Base-by-base conservation (phyloP, 352 stramenopile species). In the Blastocystis sp. region DNA sequence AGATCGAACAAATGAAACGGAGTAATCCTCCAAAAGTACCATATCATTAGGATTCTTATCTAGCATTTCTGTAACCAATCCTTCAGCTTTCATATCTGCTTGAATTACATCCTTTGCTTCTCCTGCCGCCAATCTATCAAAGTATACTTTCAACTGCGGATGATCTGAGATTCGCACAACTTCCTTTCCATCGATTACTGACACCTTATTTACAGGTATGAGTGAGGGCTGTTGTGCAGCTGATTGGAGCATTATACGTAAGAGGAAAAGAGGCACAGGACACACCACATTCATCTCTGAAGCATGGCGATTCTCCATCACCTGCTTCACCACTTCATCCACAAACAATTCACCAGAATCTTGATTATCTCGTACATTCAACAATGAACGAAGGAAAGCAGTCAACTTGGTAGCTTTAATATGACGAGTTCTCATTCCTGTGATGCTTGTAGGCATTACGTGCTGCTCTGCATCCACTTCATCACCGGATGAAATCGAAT, bases 101-200 rank as follows among this genome's bases (percentile, higher is more conserved):
- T 84, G 58, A 30, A 84, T 68, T 15, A 22, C 51, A n/a, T 64
- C 73, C 17, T 66, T 44, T n/a, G 64, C 24, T 51, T 84, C 73
- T 27, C 73, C 53, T 37, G 33, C 59, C n/a, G 35, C n/a, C 30
- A 84, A 22, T 66, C 73, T 54, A n/a, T 84, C 73, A 51, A 84
- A 84, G 44, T 68, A 84, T 17, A 27, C 4, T 35, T 84, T 84
- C 30, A 84, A 42, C 53, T 84, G 48, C 2, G 73, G 73, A 69
- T 84, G 73, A 44, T 84, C 73, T 13, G 48, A 5, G n/a, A 84
- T 84, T 30, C 73, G 44, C 64, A 68, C 53, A 33, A 84, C 73
- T 44, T 84, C 73, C 51, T 84, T 84, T 30, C 73, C 73, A 44
- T 66, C 48, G 30, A 84, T 84, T 35, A 66, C 53, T 19, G 27